Conservation (phyloP, 306 rosid species). For the Vicia sativa region DNA sequence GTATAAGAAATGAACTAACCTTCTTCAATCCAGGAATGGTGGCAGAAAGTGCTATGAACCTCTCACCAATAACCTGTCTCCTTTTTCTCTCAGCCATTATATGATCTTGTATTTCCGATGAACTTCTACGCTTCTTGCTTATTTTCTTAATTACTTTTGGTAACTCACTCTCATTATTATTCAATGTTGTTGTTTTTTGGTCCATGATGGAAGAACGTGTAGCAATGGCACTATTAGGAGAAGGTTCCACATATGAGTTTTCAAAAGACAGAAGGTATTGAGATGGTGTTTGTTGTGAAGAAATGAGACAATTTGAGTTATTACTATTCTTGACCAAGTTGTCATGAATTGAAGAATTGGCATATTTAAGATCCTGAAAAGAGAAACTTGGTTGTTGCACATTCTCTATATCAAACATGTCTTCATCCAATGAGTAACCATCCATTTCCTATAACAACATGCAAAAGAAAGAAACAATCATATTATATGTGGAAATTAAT, state of each 20-base stretch:
- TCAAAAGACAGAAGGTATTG: conserved; percentile 30
- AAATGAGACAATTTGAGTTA: conserved; percentile 22
- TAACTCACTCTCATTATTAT: neutral
- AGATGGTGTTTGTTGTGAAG: conserved; percentile 8
- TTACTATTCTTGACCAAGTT: no score
- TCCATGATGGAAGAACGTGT: no score
- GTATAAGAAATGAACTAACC: neutral
- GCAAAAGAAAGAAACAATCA: no score
- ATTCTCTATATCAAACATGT: conserved; percentile 5
- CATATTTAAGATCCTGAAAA: neutral
- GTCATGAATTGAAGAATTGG: neutral
- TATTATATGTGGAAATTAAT: neutral
- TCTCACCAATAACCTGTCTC: conserved; percentile 35
- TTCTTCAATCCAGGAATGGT: conserved; percentile 43
- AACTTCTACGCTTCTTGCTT: conserved; percentile 25
- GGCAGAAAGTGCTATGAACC: conserved; percentile 46
- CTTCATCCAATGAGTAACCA: conserved; percentile 1
- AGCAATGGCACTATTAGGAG: neutral
- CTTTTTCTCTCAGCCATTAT: conserved; percentile 44
- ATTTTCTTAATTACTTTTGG: neutral
- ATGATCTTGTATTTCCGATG: conserved; percentile 25
- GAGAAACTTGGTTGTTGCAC: neutral
- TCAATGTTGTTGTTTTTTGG: neutral
- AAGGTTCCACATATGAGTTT: conserved; percentile 19
- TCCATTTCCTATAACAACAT: conserved; percentile 34